A percentile compares a stretch with the other conserved stretches of the same genome.
These are phyloP conservation scores for Aspergillus nanangensis DNA, from an alignment of 495 filamentous ascomycete genomes.

Conservation along the genomic window DNA sequence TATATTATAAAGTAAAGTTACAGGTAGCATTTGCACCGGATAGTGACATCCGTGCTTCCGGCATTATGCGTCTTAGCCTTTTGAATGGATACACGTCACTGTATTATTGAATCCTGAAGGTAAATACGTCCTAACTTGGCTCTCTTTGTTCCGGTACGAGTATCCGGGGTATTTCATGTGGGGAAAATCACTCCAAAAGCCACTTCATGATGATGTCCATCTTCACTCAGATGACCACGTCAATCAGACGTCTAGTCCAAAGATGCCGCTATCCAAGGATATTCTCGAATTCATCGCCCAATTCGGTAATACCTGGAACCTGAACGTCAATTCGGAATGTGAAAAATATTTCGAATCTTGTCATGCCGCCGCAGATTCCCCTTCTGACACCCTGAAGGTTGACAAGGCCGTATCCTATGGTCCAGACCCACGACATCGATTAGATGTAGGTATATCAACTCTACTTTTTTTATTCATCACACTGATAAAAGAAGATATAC, in stretches of 20 bases:
- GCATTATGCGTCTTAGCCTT: too few species aligned
- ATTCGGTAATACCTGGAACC: background rate
- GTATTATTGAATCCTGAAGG: too few species aligned
- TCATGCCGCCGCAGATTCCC: background rate
- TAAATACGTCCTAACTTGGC: too few species aligned
- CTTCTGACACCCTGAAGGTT: background rate
- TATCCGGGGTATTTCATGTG: background rate
- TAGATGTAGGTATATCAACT: slow-evolving; percentile 2
- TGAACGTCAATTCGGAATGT: background rate
- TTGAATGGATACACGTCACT: too few species aligned
- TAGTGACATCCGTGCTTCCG: background rate
- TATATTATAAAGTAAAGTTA: too few species aligned
- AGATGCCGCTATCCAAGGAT: background rate
- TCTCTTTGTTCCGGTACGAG: too few species aligned
- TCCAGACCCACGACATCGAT: background rate
- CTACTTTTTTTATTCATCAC: background rate
- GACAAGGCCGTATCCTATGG: slow-evolving; percentile 3
- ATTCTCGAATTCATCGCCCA: slow-evolving; percentile 4
- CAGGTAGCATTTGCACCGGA: background rate
- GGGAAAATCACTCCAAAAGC: background rate
- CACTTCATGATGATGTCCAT: too few species aligned
- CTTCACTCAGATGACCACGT: too few species aligned
- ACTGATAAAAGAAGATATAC: background rate
- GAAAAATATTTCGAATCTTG: slow-evolving; percentile 1
- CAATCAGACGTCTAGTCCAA: too few species aligned